Conservation (phyloP, 148 eudicot species). For the Rhododendron williamsianum region DNA sequence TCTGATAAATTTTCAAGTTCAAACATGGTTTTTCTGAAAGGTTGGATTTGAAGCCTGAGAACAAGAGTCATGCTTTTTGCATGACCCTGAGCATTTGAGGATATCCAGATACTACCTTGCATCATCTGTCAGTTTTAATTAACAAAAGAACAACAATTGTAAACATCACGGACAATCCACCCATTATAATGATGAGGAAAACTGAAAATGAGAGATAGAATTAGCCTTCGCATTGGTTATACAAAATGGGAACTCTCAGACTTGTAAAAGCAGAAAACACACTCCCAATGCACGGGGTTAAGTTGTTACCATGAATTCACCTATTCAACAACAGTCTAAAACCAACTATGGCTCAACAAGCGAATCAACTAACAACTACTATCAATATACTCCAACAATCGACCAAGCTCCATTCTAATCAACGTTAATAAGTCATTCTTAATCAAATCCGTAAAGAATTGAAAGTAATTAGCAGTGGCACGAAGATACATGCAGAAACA, state of each 20-base stretch:
- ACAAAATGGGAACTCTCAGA: neutral
- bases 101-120: slow-evolving; percentile 80
- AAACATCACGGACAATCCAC: neutral
- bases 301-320: neutral
- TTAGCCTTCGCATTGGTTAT: neutral
- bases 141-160: neutral
- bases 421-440: neutral
- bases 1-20: slow-evolving; percentile 27
- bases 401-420: neutral
- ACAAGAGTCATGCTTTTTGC: slow-evolving; percentile 55
- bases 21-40: slow-evolving; percentile 18
- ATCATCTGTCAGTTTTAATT: slow-evolving; percentile 42
- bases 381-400: neutral
- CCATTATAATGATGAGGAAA: neutral
- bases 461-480: neutral
- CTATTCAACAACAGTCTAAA: neutral
- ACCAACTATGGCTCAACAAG: neutral
- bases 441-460: neutral
- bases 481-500: neutral
- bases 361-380: neutral
- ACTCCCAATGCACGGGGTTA: neutral
- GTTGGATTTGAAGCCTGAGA: slow-evolving; percentile 45
- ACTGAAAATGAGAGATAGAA: neutral
- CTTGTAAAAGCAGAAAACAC: neutral
- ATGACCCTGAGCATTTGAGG: slow-evolving; percentile 36